phyloP scores from a whole-genome alignment of 1,139 yeast species.

The Petasospora fabianii region DNA sequence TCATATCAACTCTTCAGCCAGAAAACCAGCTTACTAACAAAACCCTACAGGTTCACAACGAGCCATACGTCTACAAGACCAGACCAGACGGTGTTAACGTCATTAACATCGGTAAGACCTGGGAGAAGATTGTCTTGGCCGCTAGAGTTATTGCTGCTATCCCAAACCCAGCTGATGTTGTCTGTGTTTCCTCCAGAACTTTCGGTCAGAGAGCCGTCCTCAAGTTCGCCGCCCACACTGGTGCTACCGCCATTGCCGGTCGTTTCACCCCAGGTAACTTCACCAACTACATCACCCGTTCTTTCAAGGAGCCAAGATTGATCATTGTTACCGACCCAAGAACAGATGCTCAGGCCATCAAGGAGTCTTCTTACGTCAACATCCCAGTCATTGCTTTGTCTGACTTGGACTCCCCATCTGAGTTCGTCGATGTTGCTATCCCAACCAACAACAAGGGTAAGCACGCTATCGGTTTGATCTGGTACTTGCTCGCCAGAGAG shows the following conservation, averaged over 20 bases:
- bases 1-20: not conserved
- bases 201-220: constrained; percentile 99
- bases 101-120: constrained; percentile 97
- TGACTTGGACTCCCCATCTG: constrained; percentile 99
- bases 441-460: constrained; percentile 99
- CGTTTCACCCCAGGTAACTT: constrained; percentile 99
- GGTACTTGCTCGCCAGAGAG: constrained; percentile 99
- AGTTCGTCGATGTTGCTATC: constrained; percentile 98
- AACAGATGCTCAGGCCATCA: constrained; percentile 99
- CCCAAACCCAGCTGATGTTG: constrained; percentile 98
- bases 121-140: constrained; percentile 99
- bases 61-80: constrained; percentile 98
- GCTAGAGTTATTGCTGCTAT: constrained; percentile 99
- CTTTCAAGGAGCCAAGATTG: constrained; percentile 99
- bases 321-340: constrained; percentile 99
- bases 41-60: constrained; percentile 92
- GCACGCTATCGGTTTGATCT: constrained; percentile 99
- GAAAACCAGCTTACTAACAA: constrained; percentile 29
- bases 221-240: constrained; percentile 99
- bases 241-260: constrained; percentile 99
- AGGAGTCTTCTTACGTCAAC: constrained; percentile 99
- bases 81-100: constrained; percentile 99
- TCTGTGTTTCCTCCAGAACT: constrained; percentile 98
- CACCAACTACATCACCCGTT: constrained; percentile 99
- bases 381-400: constrained; percentile 99